Conservation (phyloP, 768 basidiomycete genomes). For the Lactarius sanguifluus region DNA sequence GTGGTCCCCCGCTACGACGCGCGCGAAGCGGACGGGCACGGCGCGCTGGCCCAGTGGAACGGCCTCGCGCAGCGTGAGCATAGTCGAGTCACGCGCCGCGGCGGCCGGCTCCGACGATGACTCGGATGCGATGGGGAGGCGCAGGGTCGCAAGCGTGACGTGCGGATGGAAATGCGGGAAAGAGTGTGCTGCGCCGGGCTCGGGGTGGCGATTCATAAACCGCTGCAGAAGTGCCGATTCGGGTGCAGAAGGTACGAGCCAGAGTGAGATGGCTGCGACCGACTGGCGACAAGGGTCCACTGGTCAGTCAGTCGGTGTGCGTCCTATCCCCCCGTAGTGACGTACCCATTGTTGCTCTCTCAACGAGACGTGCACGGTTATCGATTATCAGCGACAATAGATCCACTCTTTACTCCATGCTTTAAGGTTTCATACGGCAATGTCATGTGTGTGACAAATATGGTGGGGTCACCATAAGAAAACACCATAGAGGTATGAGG, state of each 20-base stretch:
- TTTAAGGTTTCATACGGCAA: too few relatives aligned
- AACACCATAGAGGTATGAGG: too few relatives aligned
- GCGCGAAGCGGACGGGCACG: slow-evolving; percentile 49
- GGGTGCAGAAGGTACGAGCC: slow-evolving; percentile 61
- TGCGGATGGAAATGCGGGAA: slow-evolving; percentile 69
- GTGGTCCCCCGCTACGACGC: slow-evolving; percentile 55
- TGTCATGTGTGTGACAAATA: too few relatives aligned
- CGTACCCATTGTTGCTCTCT: slow-evolving; percentile 17
- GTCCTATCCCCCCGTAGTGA: background rate
- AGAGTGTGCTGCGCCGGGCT: slow-evolving; percentile 40
- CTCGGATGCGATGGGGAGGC: background rate
- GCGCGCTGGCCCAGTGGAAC: slow-evolving; percentile 39
- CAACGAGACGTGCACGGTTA: background rate
- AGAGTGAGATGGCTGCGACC: slow-evolving; percentile 56
- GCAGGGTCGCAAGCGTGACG: slow-evolving; percentile 58
- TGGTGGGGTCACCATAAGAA: too few relatives aligned
- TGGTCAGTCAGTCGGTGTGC: background rate
- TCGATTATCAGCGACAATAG: background rate
- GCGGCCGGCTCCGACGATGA: background rate
- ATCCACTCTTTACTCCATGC: background rate
- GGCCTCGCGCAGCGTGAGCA: slow-evolving; percentile 41
- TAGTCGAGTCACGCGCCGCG: background rate
- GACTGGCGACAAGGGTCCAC: background rate
- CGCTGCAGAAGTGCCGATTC: slow-evolving; percentile 46
- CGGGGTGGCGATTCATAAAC: slow-evolving; percentile 45